Base-by-base conservation (phyloP, 495 filamentous ascomycete genomes). In the Jackrogersella minutella region DNA sequence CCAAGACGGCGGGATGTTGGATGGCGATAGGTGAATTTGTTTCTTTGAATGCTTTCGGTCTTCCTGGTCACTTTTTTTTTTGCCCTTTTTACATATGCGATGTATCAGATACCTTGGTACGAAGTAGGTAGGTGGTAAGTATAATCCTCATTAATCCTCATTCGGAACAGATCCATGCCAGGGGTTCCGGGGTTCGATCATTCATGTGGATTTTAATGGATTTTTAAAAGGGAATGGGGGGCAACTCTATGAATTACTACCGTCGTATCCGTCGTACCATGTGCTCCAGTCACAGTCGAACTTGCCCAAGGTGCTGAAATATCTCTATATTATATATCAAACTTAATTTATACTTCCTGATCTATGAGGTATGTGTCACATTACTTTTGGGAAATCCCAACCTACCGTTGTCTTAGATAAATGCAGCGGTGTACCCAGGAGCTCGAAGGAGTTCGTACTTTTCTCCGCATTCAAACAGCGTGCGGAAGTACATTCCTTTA, bases 1-100 rank as follows among this genome's bases (percentile, higher is more conserved):
- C 59, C 66, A 69, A 69, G 66, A 64, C 54, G 34, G 34, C 39
- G 31, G 40, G 40, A 34, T 62, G 50, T 57, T 40, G 53, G 58
- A 62, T 62, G 58, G 51, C 30, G 52, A 61, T 58, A 61, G 50
- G 41, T 37, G 43, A 55, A 19, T 16, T 17, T 54, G 33, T 62
- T 47, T 47, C 41, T 63, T 49, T 49, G 59, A 46, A 33, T 19
- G 2, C 2, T 14, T 26, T 26, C 31, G 31, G n/a, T 28, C 5
- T 11, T 8, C 26, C 21, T 30, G 44, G 26, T 30, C 11, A 22
- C 16, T 7, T 6, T 51, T n/a, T 44, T 52, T 52, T 36, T n/a
- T n/a, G n/a, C n/a, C n/a, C n/a, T n/a, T n/a, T n/a, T n/a, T n/a
- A n/a, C n/a, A 26, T 14, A 17, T 49, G 44, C 41, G 28, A 36